phyloP scores from a whole-genome alignment of 805 yeast genomes.

The Kazachstania kunashirensis region DNA sequence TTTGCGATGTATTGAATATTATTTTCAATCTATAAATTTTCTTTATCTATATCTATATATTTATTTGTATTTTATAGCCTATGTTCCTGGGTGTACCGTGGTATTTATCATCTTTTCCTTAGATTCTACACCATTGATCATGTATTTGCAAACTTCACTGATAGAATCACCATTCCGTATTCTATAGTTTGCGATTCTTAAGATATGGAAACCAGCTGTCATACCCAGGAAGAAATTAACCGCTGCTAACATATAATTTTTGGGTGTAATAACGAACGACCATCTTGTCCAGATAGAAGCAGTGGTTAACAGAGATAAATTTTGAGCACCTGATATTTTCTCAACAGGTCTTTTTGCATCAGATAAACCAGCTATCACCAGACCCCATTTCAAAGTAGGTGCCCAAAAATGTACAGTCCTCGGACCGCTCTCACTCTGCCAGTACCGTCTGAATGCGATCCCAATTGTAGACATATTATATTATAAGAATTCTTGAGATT shows the following conservation, averaged over 20 bases:
- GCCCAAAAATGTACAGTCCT: slow-evolving; percentile 96
- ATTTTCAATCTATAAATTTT: no score
- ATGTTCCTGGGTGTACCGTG: not conserved
- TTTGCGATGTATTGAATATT: no score
- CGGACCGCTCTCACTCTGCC: slow-evolving; percentile 90
- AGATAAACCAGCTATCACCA: slow-evolving; percentile 84
- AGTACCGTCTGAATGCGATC: slow-evolving; percentile 49
- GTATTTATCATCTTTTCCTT: no score
- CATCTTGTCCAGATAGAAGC: slow-evolving; percentile 98
- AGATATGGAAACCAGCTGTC: slow-evolving; percentile 80
- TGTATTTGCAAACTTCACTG: slow-evolving; percentile 45
- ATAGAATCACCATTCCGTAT: slow-evolving; percentile 52
- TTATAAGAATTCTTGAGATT: no score
- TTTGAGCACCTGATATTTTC: slow-evolving; percentile 70
- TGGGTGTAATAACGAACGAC: slow-evolving; percentile 90
- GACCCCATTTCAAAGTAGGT: slow-evolving; percentile 75
- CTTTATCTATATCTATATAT: not conserved
- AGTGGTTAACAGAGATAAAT: slow-evolving; percentile 70
- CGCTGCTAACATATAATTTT: slow-evolving; percentile 77
- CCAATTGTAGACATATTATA: slow-evolving; percentile 14
- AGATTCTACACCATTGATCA: slow-evolving; percentile 38
- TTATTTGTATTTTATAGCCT: not conserved
- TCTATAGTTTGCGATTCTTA: slow-evolving; percentile 65
- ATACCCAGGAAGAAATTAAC: slow-evolving; percentile 89
- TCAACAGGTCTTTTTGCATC: slow-evolving; percentile 91